Conservation (phyloP, 2,329 filamentous ascomycete genomes). For the Cladosporium sphaerospermum region DNA sequence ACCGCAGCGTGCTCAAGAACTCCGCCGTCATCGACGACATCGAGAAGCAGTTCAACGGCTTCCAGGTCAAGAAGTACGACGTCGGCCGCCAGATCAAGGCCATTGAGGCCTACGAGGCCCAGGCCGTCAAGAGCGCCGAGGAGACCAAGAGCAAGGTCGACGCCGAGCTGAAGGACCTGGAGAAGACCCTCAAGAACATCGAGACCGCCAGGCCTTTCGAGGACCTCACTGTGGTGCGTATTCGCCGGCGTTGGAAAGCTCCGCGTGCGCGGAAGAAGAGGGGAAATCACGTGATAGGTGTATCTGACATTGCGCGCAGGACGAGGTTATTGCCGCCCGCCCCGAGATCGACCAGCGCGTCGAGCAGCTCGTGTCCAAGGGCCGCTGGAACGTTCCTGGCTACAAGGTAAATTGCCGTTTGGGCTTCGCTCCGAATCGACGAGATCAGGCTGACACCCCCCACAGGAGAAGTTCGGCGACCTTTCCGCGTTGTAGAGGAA, state of each 20-base stretch:
- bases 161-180: slow-evolving; percentile 85
- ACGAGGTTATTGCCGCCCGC: slow-evolving; percentile 88
- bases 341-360: slow-evolving; percentile 98
- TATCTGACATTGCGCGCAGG: slow-evolving; percentile 47
- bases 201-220: slow-evolving; percentile 93
- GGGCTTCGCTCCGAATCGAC: neutral
- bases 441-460: slow-evolving; percentile 40
- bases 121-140: slow-evolving; percentile 94
- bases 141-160: slow-evolving; percentile 95
- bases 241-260: slow-evolving; percentile 3
- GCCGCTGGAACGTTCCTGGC: slow-evolving; percentile 94
- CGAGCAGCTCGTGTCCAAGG: slow-evolving; percentile 88
- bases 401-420: slow-evolving; percentile 75
- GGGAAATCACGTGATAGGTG: slow-evolving; percentile 21
- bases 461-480: slow-evolving; percentile 97
- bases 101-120: slow-evolving; percentile 94
- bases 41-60: slow-evolving; percentile 86
- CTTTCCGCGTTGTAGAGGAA: slow-evolving; percentile 75
- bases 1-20: slow-evolving; percentile 93
- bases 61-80: slow-evolving; percentile 92
- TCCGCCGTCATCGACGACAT: slow-evolving; percentile 91
- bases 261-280: neutral
- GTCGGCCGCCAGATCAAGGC: slow-evolving; percentile 91
- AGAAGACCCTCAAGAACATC: slow-evolving; percentile 95
- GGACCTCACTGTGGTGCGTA: slow-evolving; percentile 91